Conservation (phyloP, 345 rosid genomes). For the Melaleuca quinquenervia region DNA sequence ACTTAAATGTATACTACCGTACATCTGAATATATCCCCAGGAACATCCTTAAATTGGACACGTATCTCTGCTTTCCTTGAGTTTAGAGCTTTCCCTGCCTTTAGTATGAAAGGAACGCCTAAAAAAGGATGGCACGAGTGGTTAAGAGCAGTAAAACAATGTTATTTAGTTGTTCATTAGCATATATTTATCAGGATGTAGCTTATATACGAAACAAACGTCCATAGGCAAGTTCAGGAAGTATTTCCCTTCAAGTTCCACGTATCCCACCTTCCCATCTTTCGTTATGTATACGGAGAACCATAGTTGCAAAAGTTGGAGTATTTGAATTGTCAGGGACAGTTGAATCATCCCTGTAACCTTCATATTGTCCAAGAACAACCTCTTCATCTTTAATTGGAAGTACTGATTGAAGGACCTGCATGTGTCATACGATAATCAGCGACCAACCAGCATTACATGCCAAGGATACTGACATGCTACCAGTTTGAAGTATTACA, state of each 20-base stretch:
- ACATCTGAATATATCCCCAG: slow-evolving; percentile 96
- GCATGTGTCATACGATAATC: slow-evolving; percentile 2
- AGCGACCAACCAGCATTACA: background rate
- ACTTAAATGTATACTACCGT: slow-evolving; percentile 4
- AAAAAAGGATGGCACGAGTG: slow-evolving; percentile 2
- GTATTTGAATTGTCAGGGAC: slow-evolving; percentile 90
- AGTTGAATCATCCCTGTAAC: slow-evolving; percentile 89
- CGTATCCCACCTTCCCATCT: slow-evolving; percentile 89
- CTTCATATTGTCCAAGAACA: slow-evolving; percentile 92
- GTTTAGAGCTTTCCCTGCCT: slow-evolving; percentile 96
- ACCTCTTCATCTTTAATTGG: slow-evolving; percentile 90
- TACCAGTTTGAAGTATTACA: background rate
- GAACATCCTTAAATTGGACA: slow-evolving; percentile 96
- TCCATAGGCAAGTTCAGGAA: background rate
- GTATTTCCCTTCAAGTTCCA: background rate
- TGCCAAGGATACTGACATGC: background rate
- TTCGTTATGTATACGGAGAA: slow-evolving; percentile 85
- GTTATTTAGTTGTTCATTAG: background rate
- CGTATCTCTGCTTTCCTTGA: slow-evolving; percentile 99
- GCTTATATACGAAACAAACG: background rate
- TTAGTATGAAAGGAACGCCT: slow-evolving; percentile 94
- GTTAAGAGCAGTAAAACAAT: background rate
- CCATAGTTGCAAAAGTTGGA: slow-evolving; percentile 82
- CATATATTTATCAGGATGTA: background rate
- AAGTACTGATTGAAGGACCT: slow-evolving; percentile 94